Conservation (phyloP, 2,329 filamentous ascomycete species). For the Phialophora chinensis region DNA sequence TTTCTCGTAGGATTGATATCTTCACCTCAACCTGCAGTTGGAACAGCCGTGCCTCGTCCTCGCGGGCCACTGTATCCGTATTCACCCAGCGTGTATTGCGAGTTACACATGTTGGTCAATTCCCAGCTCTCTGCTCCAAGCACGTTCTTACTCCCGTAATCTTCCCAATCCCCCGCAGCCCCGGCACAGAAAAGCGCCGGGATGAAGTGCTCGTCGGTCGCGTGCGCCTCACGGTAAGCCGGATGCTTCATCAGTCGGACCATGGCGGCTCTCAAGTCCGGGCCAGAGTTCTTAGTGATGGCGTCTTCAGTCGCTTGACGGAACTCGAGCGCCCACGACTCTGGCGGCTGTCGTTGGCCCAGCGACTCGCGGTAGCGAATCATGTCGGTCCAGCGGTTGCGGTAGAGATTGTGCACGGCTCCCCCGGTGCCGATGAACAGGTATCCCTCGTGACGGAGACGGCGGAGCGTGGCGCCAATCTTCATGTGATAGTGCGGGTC, state of each 20-base stretch:
- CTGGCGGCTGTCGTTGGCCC: constrained; percentile 64
- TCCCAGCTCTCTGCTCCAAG: constrained; percentile 68
- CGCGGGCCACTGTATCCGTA: too few species aligned
- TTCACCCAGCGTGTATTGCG: too few species aligned
- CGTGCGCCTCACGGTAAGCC: constrained; percentile 68
- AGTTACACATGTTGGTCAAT: constrained; percentile 32
- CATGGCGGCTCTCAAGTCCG: constrained; percentile 59
- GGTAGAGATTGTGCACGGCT: constrained; percentile 72
- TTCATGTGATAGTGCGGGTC: constrained; percentile 63
- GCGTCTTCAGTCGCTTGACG: constrained; percentile 68
- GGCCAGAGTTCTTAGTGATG: constrained; percentile 57
- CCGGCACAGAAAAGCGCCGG: constrained; percentile 68
- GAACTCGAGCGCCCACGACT: constrained; percentile 67
- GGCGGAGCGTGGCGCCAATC: constrained; percentile 62
- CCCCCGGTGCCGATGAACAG: constrained; percentile 67
- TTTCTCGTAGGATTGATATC: too few species aligned
- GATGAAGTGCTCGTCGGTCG: constrained; percentile 74
- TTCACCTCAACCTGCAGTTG: too few species aligned
- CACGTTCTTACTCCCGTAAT: constrained; percentile 50
- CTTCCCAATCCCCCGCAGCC: constrained; percentile 56
- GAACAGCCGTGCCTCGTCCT: too few species aligned
- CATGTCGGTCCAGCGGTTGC: constrained; percentile 70
- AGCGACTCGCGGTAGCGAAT: constrained; percentile 67
- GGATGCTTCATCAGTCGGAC: constrained; percentile 72
- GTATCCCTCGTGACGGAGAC: constrained; percentile 60